Evolutionary conservation across 768 basidiomycete genomes (phyloP), one percentile per base, ranked within the genome.

Genomic region (Phaeotremella skinneri): DNA sequence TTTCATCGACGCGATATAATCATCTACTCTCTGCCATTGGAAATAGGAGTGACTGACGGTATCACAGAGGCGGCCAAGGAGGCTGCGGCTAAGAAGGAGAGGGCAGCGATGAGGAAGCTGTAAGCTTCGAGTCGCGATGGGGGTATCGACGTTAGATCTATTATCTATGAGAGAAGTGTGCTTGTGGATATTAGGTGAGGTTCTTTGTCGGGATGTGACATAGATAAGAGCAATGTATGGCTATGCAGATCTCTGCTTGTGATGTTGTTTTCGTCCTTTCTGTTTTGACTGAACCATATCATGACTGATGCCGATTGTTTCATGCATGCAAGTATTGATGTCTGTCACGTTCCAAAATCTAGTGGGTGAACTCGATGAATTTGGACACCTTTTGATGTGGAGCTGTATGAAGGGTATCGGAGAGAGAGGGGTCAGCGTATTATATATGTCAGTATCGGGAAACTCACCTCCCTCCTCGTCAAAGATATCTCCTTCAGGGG

Each of bases 401-500:
- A 14, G 59, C 70, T 72, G 53, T 14, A 16, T 52, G 39, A 39
- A 6, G 20, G 1, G 52, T 57, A n/a, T n/a, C n/a, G n/a, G n/a
- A n/a, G n/a, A n/a, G 20, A 57, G 50, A 31, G 20, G 43, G 16
- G 30, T 30, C 26, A 26, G 5, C 37, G 11, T 3, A 23, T 1
- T 25, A 21, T 26, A 50, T 26, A 26, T 2, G 20, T n/a, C 30
- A 7, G 17, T 32, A 48, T 20, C 26, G 16, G 31, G 14, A 21
- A 32, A 69, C 72, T 66, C 49, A 76, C 74, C 72, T 13, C 75
- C 75, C 31, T 74, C 72, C 51, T 72, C 72, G 54, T 74, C 67
- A 37, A 72, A 76, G 37, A 58, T 59, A 11, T 60, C 60, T 0
- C 75, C 75, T 43, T 64, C 66, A 4, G 63, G n/a, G 1, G 51